Base-by-base conservation (phyloP, 1,284 basidiomycete genomes). In the Fomitopsis betulina region DNA sequence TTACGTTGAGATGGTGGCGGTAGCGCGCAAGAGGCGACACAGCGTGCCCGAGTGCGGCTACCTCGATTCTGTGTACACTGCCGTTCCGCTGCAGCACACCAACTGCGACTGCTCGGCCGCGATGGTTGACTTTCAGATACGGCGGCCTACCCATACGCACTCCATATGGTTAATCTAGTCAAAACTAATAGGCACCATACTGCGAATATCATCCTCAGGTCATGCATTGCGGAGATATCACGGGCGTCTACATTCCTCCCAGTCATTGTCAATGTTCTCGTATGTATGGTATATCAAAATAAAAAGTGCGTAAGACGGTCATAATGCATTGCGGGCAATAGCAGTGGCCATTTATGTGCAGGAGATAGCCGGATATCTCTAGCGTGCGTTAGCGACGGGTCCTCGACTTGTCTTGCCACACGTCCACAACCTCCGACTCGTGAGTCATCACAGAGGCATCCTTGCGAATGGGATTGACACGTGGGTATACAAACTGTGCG, bases 381-480 rank as follows among this genome's bases (percentile, higher is more conserved):
- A n/a, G 9, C 19, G 23, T 25, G 19, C 42, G 19, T 47, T 27
- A 47, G 25, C 25, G 45, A 17, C 45, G 45, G 15, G 25, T 27
- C 25, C 45, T 47, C n/a, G 25, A 19, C n/a, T 32, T 51, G 10
- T 56, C 30, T 30, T 45, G 38, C 58, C 54, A 59, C 7, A 45
- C 8, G 45, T 59, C 50, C 1, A 93, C 81, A 63, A 91, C 79
- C 76, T 93, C 91, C 1, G 87, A 83, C 64, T 93, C 78, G 70
- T 92, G 85, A 1, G 91, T 94, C 90, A 91, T 91, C n/a, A 91
- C 87, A 2, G 85, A 83, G 2, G 83, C 89, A 63, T 93, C 91
- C 60, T 79, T 83, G 23, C 87, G 82, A 30, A 92, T 77, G 6
- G 87, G 87, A 68, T 91, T 89, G 57, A 92, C 72, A 59, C 85